Evolutionary conservation across 192 early-diverging fungal genomes (phyloP), one percentile per base, ranked within the genome.

Genomic region (Podila verticillata): DNA sequence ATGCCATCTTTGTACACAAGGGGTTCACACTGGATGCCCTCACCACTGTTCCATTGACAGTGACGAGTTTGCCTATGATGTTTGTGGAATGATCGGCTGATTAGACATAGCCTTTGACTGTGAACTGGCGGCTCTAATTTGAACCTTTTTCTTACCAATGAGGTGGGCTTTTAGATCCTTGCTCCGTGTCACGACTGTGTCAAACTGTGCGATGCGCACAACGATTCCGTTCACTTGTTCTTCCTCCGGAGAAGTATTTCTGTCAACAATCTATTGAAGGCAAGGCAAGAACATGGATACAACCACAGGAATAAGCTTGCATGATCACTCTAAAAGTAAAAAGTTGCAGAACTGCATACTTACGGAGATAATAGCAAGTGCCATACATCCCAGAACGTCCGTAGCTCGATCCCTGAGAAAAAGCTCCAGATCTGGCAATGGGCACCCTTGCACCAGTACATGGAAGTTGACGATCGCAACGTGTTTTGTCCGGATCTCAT

Each of bases 11-110:
- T 7, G 82, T 83, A 54, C 93, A 72, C 26, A 92, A 66, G 28
- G 93, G 91, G 62, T 90, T 94, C 57, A 94, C 87, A 26, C 89
- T 84, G 61, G 93, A 92, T 2, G 91, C 89, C 35, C 92, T 88
- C n/a, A 94, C 92, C 7, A 96, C 90, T 0, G 92, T 93, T 64
- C 94, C 95, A n/a, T 90, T 85, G 6, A 95, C 84, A 31, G 85
- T 87, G 26, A 96, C 87, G 29, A 93, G 84, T 58, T 86, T 74
- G 4, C 89, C 91, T 91, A 69, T 48, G 47, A 28, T 17, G 15
- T 10, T 13, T 44, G 13, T 17, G 39, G 39, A 15, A 15, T 30
- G n/a, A 48, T 24, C 7, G 7, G 15, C 20, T 22, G 5, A 20
- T 35, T 15, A 63, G 34, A 22, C 61, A 63, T 44, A 20, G 7